phyloP scores from a whole-genome alignment of 768 basidiomycete species.

The Agaricus blazei region DNA sequence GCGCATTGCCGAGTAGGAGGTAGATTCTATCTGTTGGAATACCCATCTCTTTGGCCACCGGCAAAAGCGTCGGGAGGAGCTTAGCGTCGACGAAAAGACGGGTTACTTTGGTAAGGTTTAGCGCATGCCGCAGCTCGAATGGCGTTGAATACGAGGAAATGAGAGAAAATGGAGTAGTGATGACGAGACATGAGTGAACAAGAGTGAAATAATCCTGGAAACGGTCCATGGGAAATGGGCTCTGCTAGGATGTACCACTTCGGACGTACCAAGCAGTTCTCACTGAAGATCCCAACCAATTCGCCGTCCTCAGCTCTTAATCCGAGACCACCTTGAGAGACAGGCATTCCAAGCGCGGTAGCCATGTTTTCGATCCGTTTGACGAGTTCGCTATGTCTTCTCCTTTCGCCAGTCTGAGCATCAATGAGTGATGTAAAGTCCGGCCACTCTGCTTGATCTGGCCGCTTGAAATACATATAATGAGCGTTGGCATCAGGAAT shows the following conservation, averaged over 20 bases:
- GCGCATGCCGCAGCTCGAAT: slow-evolving; percentile 32
- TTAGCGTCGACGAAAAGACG: slow-evolving; percentile 30
- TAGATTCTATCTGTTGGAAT: slow-evolving; percentile 41
- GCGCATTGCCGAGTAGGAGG: slow-evolving; percentile 37
- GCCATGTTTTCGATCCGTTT: slow-evolving; percentile 49
- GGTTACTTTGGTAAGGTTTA: slow-evolving; percentile 27
- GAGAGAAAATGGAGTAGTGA: slow-evolving; percentile 27
- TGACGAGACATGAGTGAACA: slow-evolving; percentile 25
- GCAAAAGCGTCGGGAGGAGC: slow-evolving; percentile 23
- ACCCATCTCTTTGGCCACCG: slow-evolving; percentile 28
- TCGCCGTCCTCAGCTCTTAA: slow-evolving; percentile 42
- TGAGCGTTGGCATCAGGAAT: slow-evolving; percentile 50
- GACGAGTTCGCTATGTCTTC: slow-evolving; percentile 44
- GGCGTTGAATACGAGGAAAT: slow-evolving; percentile 33
- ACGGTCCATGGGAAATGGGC: background rate
- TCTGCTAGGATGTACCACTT: background rate
- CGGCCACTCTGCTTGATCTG: slow-evolving; percentile 49
- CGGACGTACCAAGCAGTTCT: slow-evolving; percentile 57
- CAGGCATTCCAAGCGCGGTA: slow-evolving; percentile 48
- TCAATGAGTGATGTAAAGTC: slow-evolving; percentile 57
- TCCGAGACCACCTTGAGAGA: slow-evolving; percentile 50
- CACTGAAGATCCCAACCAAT: slow-evolving; percentile 64
- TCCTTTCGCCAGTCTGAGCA: slow-evolving; percentile 39
- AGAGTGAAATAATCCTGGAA: slow-evolving; percentile 31
- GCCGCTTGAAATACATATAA: slow-evolving; percentile 47